phyloP scores from a whole-genome alignment of 495 filamentous ascomycete species.

The Cercophora newfieldiana region DNA sequence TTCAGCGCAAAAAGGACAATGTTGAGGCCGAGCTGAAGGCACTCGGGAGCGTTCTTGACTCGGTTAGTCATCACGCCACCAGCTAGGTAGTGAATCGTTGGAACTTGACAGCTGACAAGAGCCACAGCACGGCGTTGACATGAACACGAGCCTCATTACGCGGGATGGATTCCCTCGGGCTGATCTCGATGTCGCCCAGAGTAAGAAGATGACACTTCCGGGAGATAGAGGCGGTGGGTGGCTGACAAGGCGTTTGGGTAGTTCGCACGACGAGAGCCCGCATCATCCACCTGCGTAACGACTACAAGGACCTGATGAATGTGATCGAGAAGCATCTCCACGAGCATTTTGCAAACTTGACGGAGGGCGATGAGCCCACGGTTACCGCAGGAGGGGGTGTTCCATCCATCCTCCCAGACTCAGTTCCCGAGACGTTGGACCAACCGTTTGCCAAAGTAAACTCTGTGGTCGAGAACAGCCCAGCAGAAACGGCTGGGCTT shows the following conservation, averaged over 20 bases:
- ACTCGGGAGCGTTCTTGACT: conserved; percentile 80
- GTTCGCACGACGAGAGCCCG: conserved; percentile 87
- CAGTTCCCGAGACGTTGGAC: conserved; percentile 49
- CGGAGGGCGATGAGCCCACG: conserved; percentile 36
- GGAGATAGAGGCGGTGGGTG: background rate
- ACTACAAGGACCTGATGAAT: conserved; percentile 87
- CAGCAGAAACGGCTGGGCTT: conserved; percentile 81
- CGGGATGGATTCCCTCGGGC: conserved; percentile 90
- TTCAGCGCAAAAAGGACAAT: conserved; percentile 70
- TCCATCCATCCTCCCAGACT: conserved; percentile 32
- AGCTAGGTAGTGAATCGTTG: background rate
- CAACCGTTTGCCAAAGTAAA: conserved; percentile 90
- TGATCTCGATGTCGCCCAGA: conserved; percentile 94
- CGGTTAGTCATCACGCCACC: conserved; percentile 56
- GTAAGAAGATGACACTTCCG: conserved; percentile 47
- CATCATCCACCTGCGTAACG: conserved; percentile 87
- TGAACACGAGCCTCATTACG: conserved; percentile 86
- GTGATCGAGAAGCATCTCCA: conserved; percentile 80
- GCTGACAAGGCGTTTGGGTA: conserved; percentile 36
- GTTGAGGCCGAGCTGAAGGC: conserved; percentile 84
- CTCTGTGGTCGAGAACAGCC: conserved; percentile 72
- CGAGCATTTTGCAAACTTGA: conserved; percentile 64
- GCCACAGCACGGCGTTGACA: conserved; percentile 81
- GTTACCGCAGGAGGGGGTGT: background rate
- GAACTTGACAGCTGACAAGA: conserved; percentile 21